These are phyloP conservation scores for Plasmopara viticola DNA, from an alignment of 352 stramenopile species.

Conservation along the genomic window DNA sequence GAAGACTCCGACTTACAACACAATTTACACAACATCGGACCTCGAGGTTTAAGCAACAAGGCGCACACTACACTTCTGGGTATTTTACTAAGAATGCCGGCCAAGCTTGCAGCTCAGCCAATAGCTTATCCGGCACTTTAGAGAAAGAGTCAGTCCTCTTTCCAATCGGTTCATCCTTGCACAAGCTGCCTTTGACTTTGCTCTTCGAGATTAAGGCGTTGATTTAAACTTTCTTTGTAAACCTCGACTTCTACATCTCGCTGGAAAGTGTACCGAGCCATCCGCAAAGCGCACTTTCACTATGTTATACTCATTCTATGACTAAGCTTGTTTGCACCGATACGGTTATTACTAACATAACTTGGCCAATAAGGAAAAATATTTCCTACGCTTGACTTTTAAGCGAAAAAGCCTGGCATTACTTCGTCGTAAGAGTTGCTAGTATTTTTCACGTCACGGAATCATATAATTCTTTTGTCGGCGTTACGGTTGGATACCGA, in stretches of 20 bases:
- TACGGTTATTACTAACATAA: slow-evolving; percentile 1
- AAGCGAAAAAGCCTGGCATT: not conserved
- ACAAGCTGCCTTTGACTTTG: not conserved
- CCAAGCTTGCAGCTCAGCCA: no score
- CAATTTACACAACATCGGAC: no score
- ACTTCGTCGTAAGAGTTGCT: not conserved
- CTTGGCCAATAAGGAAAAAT: slow-evolving; percentile 11
- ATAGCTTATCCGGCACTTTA: slow-evolving; percentile 3
- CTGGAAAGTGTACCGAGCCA: not conserved
- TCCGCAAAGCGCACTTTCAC: not conserved
- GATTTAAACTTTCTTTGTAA: slow-evolving; percentile 8
- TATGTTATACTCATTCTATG: slow-evolving; percentile 7
- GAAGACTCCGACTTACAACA: no score
- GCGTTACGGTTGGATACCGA: not conserved
- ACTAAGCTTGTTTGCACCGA: not conserved
- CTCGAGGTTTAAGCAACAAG: no score
- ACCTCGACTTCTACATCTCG: not conserved
- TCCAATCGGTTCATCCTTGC: slow-evolving; percentile 7
- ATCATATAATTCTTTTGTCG: not conserved
- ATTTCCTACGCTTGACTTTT: not conserved
- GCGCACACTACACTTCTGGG: no score
- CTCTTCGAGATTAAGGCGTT: not conserved
- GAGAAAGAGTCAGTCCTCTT: not conserved
- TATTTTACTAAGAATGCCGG: no score
- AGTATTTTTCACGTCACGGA: not conserved